Conservation (phyloP, 257 asterid genomes). For the Scutellaria galericulata region DNA sequence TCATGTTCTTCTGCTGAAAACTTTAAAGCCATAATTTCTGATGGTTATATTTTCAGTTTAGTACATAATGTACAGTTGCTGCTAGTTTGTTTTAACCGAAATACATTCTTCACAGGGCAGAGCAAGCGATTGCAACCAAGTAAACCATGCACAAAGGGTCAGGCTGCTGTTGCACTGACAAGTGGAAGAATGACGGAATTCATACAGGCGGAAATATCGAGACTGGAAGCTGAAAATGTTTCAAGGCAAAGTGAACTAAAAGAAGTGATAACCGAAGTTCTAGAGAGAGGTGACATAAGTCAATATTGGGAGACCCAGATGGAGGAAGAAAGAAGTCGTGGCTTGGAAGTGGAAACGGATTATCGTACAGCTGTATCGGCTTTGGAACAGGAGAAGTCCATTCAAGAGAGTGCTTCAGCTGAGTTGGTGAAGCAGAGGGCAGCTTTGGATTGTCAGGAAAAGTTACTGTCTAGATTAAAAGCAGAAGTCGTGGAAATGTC, state of each 20-base stretch:
- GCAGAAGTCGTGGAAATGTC: conserved; percentile 74
- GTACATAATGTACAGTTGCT: background rate
- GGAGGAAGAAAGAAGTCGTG: conserved; percentile 66
- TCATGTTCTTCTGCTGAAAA: background rate
- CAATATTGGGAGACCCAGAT: conserved; percentile 64
- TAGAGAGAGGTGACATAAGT: conserved; percentile 74
- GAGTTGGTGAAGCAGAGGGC: conserved; percentile 72
- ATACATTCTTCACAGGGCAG: conserved; percentile 64
- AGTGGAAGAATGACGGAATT: conserved; percentile 69
- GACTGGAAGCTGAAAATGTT: conserved; percentile 62
- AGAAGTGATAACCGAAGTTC: conserved; percentile 67
- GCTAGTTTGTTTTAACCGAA: conserved; percentile 5
- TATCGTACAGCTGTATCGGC: conserved; percentile 47
- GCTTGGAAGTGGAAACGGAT: conserved; percentile 55
- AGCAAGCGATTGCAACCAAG: conserved; percentile 81
- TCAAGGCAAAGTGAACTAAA: conserved; percentile 53
- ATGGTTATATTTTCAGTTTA: background rate
- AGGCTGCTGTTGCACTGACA: conserved; percentile 82
- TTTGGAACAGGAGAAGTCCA: conserved; percentile 63
- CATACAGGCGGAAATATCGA: conserved; percentile 57
- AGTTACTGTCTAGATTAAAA: conserved; percentile 69
- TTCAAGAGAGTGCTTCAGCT: conserved; percentile 49
- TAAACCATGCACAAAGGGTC: conserved; percentile 91
- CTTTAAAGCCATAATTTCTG: background rate
- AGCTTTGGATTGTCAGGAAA: conserved; percentile 85